phyloP scores from a whole-genome alignment of 192 early-diverging fungal species.

The Coemansia sp. region DNA sequence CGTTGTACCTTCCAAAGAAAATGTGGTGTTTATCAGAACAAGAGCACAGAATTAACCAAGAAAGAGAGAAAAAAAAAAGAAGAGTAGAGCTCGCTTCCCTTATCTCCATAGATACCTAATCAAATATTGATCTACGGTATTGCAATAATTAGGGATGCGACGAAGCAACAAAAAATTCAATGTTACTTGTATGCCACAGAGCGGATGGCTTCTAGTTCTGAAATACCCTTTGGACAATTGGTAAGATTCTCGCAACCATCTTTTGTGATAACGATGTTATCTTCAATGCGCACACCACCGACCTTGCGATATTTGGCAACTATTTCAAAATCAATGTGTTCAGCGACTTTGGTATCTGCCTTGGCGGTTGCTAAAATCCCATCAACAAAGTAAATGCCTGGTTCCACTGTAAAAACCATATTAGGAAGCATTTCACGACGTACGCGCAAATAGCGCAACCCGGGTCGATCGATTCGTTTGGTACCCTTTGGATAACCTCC shows the following conservation, averaged over 20 bases:
- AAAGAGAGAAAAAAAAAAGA: not conserved
- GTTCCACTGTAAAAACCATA: conserved; percentile 92
- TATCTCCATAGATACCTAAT: not conserved
- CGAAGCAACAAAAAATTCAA: too few relatives aligned
- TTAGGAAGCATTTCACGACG: conserved; percentile 69
- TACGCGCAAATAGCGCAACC: conserved; percentile 73
- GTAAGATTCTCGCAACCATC: conserved; percentile 81
- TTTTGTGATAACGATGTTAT: conserved; percentile 80
- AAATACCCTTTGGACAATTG: conserved; percentile 72
- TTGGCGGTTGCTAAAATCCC: conserved; percentile 68
- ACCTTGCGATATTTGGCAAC: conserved; percentile 69
- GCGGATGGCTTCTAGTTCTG: conserved; percentile 66
- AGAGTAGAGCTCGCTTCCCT: conserved; percentile 5
- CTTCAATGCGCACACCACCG: conserved; percentile 94
- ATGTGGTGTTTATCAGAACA: not conserved
- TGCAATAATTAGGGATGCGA: too few relatives aligned
- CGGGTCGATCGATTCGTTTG: conserved; percentile 66
- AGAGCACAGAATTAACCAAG: not conserved
- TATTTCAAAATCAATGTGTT: conserved; percentile 66
- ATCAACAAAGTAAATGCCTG: conserved; percentile 91
- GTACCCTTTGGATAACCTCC: conserved; percentile 71
- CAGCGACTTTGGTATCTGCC: conserved; percentile 54
- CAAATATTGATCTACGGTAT: conserved; percentile 11
- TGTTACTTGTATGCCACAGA: conserved; percentile 5
- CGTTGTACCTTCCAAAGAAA: not conserved